Base-by-base conservation (phyloP, 805 yeast species). In the Spathaspora sp. region DNA sequence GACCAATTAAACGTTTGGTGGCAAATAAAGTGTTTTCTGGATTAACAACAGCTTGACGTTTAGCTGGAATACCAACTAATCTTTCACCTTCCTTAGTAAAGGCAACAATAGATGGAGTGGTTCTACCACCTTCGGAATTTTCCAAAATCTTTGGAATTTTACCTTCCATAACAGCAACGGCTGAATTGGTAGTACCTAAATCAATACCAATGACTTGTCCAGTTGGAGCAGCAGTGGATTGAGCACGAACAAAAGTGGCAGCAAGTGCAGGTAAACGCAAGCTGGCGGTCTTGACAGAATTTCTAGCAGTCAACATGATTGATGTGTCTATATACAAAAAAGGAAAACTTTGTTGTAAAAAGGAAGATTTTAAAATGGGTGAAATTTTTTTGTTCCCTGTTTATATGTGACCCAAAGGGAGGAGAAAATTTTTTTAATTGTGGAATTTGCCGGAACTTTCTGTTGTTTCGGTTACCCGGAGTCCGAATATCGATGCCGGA, bases 31-130 rank as follows among this genome's bases (percentile, higher is more conserved):
- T 91, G 80, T 91, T 92, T 68, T 86, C 90, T 52, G 96, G 96
- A 81, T 91, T 91, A 58, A 91, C 90, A 49, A 90, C 92, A 55
- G 97, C 96, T 76, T 91, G 97, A 68, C 97, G 88, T 79, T 91
- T 92, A 63, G 97, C 97, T 58, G 96, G 90, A 54, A 86, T 89
- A 74, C 97, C 97, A 55, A 91, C 96, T 55, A 91, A 76, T 66
- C 96, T 85, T 75, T 89, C 96, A 54, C 93, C 94, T 54, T 87
- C 94, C 69, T 86, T 85, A 59, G 94, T 87, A 82, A 91, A 91
- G 50, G 97, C 97, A 54, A 91, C 97, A 44, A 91, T 89, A 35
- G 97, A 92, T 31, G 97, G 97, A 18, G 97, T 90, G 48, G 96
- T 64, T 62, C 90, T 78, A 47, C 81, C 77, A 69, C 92, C 92